Evolutionary conservation across 2,329 filamentous ascomycete species (phyloP).

Genomic region (Penicillium rolfsii): DNA sequence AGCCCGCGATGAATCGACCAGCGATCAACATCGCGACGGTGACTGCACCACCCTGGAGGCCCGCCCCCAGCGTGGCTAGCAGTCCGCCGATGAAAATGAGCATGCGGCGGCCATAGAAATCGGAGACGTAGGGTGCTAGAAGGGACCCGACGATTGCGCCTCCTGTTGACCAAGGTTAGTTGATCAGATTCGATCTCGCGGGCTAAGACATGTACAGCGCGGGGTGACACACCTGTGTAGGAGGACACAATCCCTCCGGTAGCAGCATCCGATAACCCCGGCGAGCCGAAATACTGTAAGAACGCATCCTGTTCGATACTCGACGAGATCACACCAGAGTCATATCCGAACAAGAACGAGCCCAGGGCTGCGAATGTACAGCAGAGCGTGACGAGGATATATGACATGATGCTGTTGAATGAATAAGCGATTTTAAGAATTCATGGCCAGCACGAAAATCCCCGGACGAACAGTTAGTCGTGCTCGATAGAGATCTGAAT

Average conservation of each 20-base stretch:
- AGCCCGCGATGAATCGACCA: constrained; percentile 55
- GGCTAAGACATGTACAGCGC: background rate
- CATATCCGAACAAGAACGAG: constrained; percentile 55
- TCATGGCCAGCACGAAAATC: background rate
- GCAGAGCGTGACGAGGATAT: constrained; percentile 38
- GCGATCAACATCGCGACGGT: constrained; percentile 52
- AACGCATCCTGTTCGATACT: constrained; percentile 43
- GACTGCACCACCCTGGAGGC: constrained; percentile 43
- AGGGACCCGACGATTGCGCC: constrained; percentile 46
- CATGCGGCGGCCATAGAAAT: constrained; percentile 37
- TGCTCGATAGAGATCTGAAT: background rate
- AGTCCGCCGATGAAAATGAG: constrained; percentile 41
- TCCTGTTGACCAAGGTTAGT: constrained; percentile 30
- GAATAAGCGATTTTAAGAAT: background rate
- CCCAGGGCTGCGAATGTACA: constrained; percentile 52
- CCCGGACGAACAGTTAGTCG: background rate
- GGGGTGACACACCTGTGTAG: constrained; percentile 37
- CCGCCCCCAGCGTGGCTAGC: constrained; percentile 38
- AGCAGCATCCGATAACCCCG: constrained; percentile 34
- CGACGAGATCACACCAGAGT: constrained; percentile 45
- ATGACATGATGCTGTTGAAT: constrained; percentile 27
- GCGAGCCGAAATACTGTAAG: constrained; percentile 33
- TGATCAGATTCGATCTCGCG: background rate
- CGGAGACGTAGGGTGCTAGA: constrained; percentile 39
- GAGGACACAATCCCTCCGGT: constrained; percentile 47